Evolutionary conservation across 352 stramenopile genomes (phyloP).

Genomic region (Pythium rhizo-oryzae): DNA sequence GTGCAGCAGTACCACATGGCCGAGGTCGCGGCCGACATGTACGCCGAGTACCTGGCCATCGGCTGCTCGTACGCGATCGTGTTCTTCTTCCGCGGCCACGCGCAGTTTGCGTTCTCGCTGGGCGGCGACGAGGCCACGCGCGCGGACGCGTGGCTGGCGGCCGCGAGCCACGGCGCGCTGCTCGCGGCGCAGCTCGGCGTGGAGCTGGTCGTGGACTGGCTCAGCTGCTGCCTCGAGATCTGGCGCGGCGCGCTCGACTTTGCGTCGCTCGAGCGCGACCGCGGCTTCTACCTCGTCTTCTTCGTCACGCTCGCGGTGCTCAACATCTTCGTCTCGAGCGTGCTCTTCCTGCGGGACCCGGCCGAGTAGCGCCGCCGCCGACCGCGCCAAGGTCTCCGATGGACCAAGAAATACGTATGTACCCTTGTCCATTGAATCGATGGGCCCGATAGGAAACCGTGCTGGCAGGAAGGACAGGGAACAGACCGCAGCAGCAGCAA

Average conservation of each 20-base stretch:
- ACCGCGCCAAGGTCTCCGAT: too few relatives aligned
- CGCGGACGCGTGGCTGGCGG: too few relatives aligned
- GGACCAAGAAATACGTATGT: too few relatives aligned
- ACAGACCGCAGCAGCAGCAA: too few relatives aligned
- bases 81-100: neutral
- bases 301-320: neutral
- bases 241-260: neutral
- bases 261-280: neutral
- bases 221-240: constrained; percentile 1
- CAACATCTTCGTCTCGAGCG: neutral
- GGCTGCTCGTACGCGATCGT: neutral
- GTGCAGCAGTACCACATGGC: neutral
- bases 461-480: too few relatives aligned
- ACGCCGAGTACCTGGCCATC: neutral
- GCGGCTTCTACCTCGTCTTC: constrained; percentile 2
- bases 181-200: neutral
- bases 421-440: too few relatives aligned
- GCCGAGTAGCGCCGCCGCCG: neutral
- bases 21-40: constrained; percentile 4
- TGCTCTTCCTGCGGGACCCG: neutral
- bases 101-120: neutral
- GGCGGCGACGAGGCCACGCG: neutral
- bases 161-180: neutral
- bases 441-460: too few relatives aligned
- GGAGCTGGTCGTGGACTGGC: neutral